Evolutionary conservation across 768 basidiomycete genomes (phyloP), one percentile per base, ranked within the genome.

Genomic region (Lactarius quietus): DNA sequence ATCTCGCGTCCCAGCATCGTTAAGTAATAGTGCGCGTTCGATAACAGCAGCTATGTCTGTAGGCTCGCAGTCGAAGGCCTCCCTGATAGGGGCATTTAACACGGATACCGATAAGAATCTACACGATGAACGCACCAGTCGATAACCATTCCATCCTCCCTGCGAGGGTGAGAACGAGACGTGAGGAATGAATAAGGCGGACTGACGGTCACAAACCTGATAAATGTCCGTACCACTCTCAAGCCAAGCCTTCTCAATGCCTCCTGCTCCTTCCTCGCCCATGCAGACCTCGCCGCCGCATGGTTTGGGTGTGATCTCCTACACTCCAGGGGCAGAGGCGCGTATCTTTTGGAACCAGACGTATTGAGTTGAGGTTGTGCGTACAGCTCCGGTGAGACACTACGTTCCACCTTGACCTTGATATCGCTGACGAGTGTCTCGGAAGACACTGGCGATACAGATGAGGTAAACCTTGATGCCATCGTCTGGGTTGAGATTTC

Each of bases 111-210:
- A 7, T 12, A 7, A n/a, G 7, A 12, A 33, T 43, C 43, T 15
- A 20, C 6, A 26, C 8, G 54, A 15, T 12, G 51, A 9, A 68
- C 43, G 38, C 29, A 69, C 69, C 69, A 69, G 18, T 69, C 69
- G n/a, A 69, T 69, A 9, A 68, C 69, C 67, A 69, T 68, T n/a
- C 69, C 69, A 17, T 69, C 69, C 35, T 69, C 69, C 61, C 69
- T 69, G 35, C 18, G 15, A 20, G 7, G 10, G 17, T 10, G 26
- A 52, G 8, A 20, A 45, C 26, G 26, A 51, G 35, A n/a, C 20
- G 31, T 59, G 23, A 59, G 31, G 55, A 48, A 35, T 31, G 23
- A 23, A 9, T 18, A 29, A n/a, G 43, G 3, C 31, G 12, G 29
- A 36, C 31, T 26, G 36, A 55, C 23, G 23, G 18, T 8, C 6